Conservation (phyloP, 2,329 filamentous ascomycete genomes). For the Beauveria varroae region DNA sequence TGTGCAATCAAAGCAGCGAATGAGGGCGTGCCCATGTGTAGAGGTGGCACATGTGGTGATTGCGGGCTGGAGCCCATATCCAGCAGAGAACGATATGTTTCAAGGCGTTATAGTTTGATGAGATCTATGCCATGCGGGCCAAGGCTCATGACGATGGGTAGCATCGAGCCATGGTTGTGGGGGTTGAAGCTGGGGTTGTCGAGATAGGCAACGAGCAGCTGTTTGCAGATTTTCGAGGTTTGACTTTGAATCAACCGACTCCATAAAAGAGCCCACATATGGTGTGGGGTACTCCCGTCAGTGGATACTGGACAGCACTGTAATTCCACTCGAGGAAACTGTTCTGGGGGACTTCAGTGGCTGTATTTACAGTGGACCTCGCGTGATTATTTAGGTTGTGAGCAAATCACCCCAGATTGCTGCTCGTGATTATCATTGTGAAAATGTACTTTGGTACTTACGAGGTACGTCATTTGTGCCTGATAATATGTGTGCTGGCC, state of each 20-base stretch:
- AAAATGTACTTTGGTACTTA: neutral
- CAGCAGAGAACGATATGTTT: neutral
- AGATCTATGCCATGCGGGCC: neutral
- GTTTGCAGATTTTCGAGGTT: slow-evolving; percentile 5
- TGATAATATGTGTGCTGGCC: neutral
- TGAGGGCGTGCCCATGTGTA: neutral
- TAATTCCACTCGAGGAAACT: neutral
- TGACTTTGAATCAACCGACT: neutral
- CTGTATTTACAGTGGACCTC: neutral
- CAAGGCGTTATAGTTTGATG: neutral
- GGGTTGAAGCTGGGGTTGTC: neutral
- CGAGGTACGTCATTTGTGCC: slow-evolving; percentile 9
- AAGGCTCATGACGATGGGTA: neutral
- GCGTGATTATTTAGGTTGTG: no score
- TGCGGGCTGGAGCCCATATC: neutral
- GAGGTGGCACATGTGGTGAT: neutral
- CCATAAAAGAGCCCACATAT: neutral
- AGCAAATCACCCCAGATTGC: neutral
- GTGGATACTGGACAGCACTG: neutral
- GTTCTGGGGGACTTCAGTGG: neutral
- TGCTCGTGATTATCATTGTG: neutral
- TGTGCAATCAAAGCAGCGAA: slow-evolving; percentile 6
- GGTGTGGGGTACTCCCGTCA: neutral
- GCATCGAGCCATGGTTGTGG: neutral
- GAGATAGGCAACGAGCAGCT: neutral